Conservation (phyloP, 495 filamentous ascomycete genomes). For the Penicillium herquei region DNA sequence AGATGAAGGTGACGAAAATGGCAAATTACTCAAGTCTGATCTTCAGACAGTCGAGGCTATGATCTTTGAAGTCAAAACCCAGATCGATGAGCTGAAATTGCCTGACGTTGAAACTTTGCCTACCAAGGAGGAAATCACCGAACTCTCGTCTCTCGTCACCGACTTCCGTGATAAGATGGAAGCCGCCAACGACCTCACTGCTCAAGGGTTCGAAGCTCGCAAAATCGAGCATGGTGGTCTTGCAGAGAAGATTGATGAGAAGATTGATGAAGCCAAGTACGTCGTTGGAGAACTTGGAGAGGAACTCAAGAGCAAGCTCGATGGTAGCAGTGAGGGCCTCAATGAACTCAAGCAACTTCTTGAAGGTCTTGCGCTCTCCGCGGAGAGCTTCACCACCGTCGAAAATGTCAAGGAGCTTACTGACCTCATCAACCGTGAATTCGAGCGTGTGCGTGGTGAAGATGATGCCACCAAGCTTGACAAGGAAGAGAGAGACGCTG, state of each 20-base stretch:
- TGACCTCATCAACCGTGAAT: constrained; percentile 75
- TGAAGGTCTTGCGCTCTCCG: constrained; percentile 58
- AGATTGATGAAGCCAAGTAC: constrained; percentile 57
- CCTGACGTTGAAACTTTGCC: constrained; percentile 63
- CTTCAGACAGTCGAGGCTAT: constrained; percentile 74
- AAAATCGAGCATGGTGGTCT: constrained; percentile 61
- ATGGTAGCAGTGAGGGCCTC: constrained; percentile 54
- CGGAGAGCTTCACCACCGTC: constrained; percentile 56
- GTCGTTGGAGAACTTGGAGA: constrained; percentile 61
- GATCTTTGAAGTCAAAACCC: constrained; percentile 74
- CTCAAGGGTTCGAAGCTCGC: constrained; percentile 76
- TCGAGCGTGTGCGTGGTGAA: constrained; percentile 70
- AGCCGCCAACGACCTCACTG: constrained; percentile 66
- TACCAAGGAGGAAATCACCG: constrained; percentile 59
- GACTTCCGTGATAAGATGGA: constrained; percentile 71
- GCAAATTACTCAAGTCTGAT: constrained; percentile 73
- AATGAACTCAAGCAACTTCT: constrained; percentile 59
- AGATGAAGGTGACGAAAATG: constrained; percentile 47
- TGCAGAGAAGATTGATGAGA: constrained; percentile 33
- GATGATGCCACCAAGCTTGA: constrained; percentile 70
- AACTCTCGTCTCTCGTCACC: constrained; percentile 64
- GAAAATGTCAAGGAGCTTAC: constrained; percentile 75
- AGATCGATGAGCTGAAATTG: constrained; percentile 67
- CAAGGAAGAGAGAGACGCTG: constrained; percentile 72
- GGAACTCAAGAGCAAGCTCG: constrained; percentile 62